These are phyloP conservation scores for Delitschia confertaspora DNA, from an alignment of 495 filamentous ascomycete species.

Conservation along the genomic window DNA sequence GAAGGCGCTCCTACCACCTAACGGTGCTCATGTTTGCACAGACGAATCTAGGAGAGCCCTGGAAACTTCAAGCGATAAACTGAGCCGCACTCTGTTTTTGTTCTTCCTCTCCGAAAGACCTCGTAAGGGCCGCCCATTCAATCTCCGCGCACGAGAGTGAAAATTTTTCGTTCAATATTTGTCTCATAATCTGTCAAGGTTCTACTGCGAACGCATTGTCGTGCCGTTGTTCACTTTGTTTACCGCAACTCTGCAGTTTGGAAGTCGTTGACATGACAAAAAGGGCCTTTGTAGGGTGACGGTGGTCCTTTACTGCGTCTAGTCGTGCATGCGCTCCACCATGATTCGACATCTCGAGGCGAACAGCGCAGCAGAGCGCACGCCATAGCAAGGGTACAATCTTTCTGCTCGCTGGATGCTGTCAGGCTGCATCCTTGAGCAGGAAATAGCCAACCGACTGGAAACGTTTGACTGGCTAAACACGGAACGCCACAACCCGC, in stretches of 20 bases:
- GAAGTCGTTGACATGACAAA: conserved; percentile 4
- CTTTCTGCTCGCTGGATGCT: conserved; percentile 14
- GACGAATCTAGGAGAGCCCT: conserved; percentile 13
- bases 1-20: conserved; percentile 8
- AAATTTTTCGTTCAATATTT: conserved; percentile 24
- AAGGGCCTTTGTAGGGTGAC: conserved; percentile 6
- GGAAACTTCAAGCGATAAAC: conserved; percentile 16
- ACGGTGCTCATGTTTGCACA: conserved; percentile 8
- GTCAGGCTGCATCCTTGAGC: conserved; percentile 12
- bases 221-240: conserved; percentile 18
- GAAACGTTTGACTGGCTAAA: conserved; percentile 20
- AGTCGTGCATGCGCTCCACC: conserved; percentile 3
- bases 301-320: conserved; percentile 16
- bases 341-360: conserved; percentile 19
- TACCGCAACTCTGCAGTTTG: conserved; percentile 19
- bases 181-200: conserved; percentile 24
- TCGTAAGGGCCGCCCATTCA: conserved; percentile 9
- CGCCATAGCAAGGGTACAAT: conserved; percentile 11
- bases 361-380: conserved; percentile 24
- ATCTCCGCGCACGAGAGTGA: conserved; percentile 28
- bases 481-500: conserved; percentile 21
- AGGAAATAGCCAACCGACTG: background rate
- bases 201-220: conserved; percentile 13
- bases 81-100: conserved; percentile 27
- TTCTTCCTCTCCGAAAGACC: conserved; percentile 12